Evolutionary conservation across 2,329 filamentous ascomycete genomes (phyloP), one percentile per base, ranked within the genome.

Genomic region (Cladobotryum protrusum): DNA sequence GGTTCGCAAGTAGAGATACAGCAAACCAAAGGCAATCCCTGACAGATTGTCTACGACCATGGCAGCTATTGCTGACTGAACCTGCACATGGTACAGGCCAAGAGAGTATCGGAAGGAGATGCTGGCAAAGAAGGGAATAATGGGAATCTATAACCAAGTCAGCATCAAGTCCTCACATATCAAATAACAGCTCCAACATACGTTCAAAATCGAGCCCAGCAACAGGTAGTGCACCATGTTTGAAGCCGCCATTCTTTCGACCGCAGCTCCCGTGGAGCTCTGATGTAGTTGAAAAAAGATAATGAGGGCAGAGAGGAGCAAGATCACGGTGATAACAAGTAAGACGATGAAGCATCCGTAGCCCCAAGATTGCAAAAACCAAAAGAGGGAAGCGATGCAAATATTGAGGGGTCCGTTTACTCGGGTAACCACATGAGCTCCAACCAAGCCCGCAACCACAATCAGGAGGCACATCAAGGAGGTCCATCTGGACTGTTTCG

Each of bases 151-250:
- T 2, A 11, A 33, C 4, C 12, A 12, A 33, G 37, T 48, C 24
- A 34, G 12, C 6, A 9, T 12, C 42, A 18, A n/a, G 18, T 6
- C 4, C 24, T 29, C 3, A 6, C 17, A 19, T 14, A 17, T 2
- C 35, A 19, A 9, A 14, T 6, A 32, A 7, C 9, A 11, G 19
- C 15, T n/a, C 9, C 15, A 18, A 69, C 77, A 67, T 59, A 86
- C 83, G 61, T 76, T 80, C 48, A 75, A 81, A 44, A 78, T 64
- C 48, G 81, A 68, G 14, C 74, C 79, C 47, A 85, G 63, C 2
- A 75, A 64, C 54, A 86, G 69, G 61, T 84, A 87, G 62, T 85
- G 87, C 11, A 85, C 79, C 81, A 87, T 86, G 52, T 81, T 74
- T 6, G 83, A 86, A 4, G 84, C 83, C 33, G 79, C 73, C 50